These are phyloP conservation scores for Phytophthora vignae DNA, from an alignment of 352 stramenopile species.

Conservation along the genomic window DNA sequence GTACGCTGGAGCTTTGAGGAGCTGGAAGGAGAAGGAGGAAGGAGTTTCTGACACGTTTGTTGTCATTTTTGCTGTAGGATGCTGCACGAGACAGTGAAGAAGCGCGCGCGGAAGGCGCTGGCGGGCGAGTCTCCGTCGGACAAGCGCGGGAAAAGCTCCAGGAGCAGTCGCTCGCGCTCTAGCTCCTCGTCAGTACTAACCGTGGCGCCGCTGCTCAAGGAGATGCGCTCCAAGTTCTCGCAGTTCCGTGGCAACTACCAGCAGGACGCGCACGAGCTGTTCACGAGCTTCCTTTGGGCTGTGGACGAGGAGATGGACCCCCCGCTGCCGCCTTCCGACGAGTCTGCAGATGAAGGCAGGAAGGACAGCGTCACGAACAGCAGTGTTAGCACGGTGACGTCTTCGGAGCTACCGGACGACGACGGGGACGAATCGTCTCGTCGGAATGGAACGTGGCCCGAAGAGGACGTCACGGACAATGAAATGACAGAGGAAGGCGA, in stretches of 20 bases:
- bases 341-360: constrained; percentile 2
- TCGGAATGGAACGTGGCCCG: constrained; percentile 22
- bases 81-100: constrained; percentile 69
- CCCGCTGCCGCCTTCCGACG: constrained; percentile 21
- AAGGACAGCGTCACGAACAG: constrained; percentile 32
- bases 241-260: constrained; percentile 96
- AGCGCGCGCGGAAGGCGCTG: constrained; percentile 46
- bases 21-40: background rate
- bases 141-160: constrained; percentile 29
- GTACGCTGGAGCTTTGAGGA: constrained; percentile 37
- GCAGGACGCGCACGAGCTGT: constrained; percentile 97
- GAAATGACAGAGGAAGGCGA: constrained; percentile 24
- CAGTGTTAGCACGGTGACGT: constrained; percentile 32
- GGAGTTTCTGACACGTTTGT: background rate
- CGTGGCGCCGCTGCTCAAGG: constrained; percentile 67
- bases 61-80: constrained; percentile 35
- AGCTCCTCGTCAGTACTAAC: constrained; percentile 60
- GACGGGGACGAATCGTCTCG: constrained; percentile 30
- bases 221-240: constrained; percentile 85
- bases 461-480: constrained; percentile 34
- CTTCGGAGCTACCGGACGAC: constrained; percentile 37
- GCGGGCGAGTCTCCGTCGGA: constrained; percentile 22
- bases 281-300: constrained; percentile 93
- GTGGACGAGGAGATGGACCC: constrained; percentile 80
- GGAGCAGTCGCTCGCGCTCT: constrained; percentile 25